A percentile compares a stretch with the other conserved stretches of the same genome.
Evolutionary conservation across 805 yeast species (phyloP).

Genomic region (Saccharomycopsis oosterbeekiorum): DNA sequence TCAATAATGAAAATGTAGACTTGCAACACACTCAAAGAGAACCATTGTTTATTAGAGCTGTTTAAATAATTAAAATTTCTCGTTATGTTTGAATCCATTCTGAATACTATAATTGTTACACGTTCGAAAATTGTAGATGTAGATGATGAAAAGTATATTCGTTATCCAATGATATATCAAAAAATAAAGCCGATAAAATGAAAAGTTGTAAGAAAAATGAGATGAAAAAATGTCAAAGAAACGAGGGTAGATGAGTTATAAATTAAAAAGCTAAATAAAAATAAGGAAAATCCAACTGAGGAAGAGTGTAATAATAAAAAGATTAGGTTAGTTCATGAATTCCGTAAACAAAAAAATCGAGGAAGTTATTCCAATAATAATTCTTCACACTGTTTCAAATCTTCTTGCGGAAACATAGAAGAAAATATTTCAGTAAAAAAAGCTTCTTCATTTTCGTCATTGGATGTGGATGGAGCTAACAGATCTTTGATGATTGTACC

Average conservation of each 20-base stretch:
- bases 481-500: slow-evolving; percentile 20
- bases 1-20: slow-evolving; percentile 21
- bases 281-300: no score
- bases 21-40: slow-evolving; percentile 31
- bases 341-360: not conserved
- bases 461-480: not conserved
- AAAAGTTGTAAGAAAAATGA: no score
- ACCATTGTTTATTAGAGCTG: slow-evolving; percentile 28
- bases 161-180: not conserved
- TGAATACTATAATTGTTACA: not conserved
- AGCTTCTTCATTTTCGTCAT: not conserved
- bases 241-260: no score
- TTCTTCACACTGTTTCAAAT: not conserved
- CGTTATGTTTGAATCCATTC: not conserved
- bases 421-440: not conserved
- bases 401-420: not conserved
- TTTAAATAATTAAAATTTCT: not conserved
- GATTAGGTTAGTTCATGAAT: not conserved
- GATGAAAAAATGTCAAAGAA: not conserved
- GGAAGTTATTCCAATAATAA: not conserved
- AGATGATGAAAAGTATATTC: not conserved
- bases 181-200: not conserved
- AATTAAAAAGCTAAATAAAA: no score
- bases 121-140: not conserved
- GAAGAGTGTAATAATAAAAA: no score